Base-by-base conservation (phyloP, 1,284 basidiomycete genomes). In the Schizopora paradoxa region DNA sequence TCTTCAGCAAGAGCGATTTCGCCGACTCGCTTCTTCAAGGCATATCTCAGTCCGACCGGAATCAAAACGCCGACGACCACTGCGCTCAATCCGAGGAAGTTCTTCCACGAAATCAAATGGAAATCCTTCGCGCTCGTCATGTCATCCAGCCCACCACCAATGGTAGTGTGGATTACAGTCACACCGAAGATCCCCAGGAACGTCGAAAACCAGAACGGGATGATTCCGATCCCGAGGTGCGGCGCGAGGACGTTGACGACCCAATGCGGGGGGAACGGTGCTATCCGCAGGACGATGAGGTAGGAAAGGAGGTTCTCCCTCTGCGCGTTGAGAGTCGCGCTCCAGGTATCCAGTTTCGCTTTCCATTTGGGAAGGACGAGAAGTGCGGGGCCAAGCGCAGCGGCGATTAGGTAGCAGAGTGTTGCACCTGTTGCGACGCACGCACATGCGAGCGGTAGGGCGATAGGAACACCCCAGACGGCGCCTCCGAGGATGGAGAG, bases 241-340 rank as follows among this genome's bases (percentile, higher is more conserved):
- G 95, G 95, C 43, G 91, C 86, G 11, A 97, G 70, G 45, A 97
- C 77, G 65, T 98, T 98, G 56, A 97, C 84, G 42, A 95, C 82
- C 92, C 93, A 96, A 61, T 99, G 95, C 3, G 95, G 95, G 2
- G 95, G 95, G 13, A 98, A 75, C 0, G 95, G 95, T 10, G 93
- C 89, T 58, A 99, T 97, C 47, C 91, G 84, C 26, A 96, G 72
- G 16, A 98, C 82, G 62, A 98, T 88, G 53, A 98, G 78, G 65
- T 95, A 96, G 18, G 86, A 84, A 18, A 94, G 71, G 61, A 93
- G 70, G 65, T 93, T 88, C 54, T 83, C 80, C 49, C 77, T 76
- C 63, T 91, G 87, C 4, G 72, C 67, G 29, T 68, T 67, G 34
- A 98, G 79, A 61, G 81, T 83, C 2, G 70, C 73, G 0, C 81